These are phyloP conservation scores for Pythium scleroteichum DNA, from an alignment of 352 stramenopile genomes.

Conservation along the genomic window DNA sequence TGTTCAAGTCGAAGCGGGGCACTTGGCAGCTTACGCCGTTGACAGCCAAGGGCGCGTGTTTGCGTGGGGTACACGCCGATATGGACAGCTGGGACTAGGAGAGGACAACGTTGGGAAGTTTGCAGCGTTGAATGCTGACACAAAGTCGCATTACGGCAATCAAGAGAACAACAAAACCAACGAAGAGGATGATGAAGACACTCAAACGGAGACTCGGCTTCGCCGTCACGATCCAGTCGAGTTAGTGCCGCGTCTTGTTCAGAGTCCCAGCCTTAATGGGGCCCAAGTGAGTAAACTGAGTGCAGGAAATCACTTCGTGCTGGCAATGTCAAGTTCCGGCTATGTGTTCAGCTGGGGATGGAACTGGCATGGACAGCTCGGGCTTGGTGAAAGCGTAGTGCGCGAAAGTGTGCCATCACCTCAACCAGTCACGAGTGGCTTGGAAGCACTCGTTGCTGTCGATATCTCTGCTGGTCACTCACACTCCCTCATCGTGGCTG, in stretches of 20 bases:
- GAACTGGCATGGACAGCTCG: conserved; percentile 61
- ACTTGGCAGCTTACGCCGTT: conserved; percentile 58
- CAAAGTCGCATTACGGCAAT: background rate
- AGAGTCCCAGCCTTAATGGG: conserved; percentile 4
- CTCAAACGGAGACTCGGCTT: background rate
- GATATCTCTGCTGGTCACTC: conserved; percentile 50
- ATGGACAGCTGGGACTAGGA: conserved; percentile 59
- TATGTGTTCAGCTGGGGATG: conserved; percentile 62
- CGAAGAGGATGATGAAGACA: background rate
- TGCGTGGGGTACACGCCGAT: conserved; percentile 56
- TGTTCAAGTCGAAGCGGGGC: conserved; percentile 46
- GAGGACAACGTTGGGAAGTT: too few species aligned
- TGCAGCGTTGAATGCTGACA: conserved; percentile 14
- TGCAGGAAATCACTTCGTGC: conserved; percentile 64
- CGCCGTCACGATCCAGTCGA: conserved; percentile 18
- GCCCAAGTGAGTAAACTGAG: conserved; percentile 43
- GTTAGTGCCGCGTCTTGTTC: conserved; percentile 8
- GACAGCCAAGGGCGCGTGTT: conserved; percentile 48
- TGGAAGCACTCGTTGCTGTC: conserved; percentile 31
- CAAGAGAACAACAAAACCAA: background rate
- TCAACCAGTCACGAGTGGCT: conserved; percentile 29
- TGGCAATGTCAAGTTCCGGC: conserved; percentile 43
- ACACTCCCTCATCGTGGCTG: conserved; percentile 49
- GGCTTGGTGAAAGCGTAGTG: conserved; percentile 28
- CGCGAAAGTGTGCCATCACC: conserved; percentile 18